Evolutionary conservation across 192 early-diverging fungal species (phyloP), one percentile per base, ranked within the genome.

Genomic region (Coemansia sp.): DNA sequence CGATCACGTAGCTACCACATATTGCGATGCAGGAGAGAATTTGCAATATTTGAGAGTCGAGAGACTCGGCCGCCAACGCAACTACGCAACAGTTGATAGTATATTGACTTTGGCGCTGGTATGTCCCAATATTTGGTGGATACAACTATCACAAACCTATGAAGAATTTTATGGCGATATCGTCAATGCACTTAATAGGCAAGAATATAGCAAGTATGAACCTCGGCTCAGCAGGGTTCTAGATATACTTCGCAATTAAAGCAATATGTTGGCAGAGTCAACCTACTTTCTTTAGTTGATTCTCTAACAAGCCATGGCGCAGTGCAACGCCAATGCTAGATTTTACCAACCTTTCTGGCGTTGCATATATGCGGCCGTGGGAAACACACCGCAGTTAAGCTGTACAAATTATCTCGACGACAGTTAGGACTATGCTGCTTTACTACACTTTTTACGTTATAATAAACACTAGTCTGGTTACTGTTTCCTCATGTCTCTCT

Each of bases 231-330:
- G 9, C 0, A 8, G 24, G 31, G 8, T 54, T 10, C 16, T 54
- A 2, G 51, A 54, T n/a, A 46, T 46, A n/a, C 17, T 46, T 46
- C n/a, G 44, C 17, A n/a, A 39, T 11, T 39, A 39, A 39, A 39
- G 37, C 76, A 41, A 72, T 41, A 19, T 59, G 64, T 16, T 73
- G 67, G 37, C 24, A 78, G 59, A 70, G 73, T 78, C 27, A 67
- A 66, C 13, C 70, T 63, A 16, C 72, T 67, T 24, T 63, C 63
- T 31, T 73, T 70, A 3, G 70, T 40, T 11, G 13, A 40, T 40
- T 10, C 1, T 40, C 36, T 37, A 37, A 10, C 11, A 7, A 39
- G 37, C 37, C 11, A 7, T 39, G 3, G 37, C 37, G 40, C 11
- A 41, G 40, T 41, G 9, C 10, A 41, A 3, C 40, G 14, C 40